Evolutionary conservation across 495 filamentous ascomycete genomes (phyloP).

Genomic region (Gamarada debralockiae): DNA sequence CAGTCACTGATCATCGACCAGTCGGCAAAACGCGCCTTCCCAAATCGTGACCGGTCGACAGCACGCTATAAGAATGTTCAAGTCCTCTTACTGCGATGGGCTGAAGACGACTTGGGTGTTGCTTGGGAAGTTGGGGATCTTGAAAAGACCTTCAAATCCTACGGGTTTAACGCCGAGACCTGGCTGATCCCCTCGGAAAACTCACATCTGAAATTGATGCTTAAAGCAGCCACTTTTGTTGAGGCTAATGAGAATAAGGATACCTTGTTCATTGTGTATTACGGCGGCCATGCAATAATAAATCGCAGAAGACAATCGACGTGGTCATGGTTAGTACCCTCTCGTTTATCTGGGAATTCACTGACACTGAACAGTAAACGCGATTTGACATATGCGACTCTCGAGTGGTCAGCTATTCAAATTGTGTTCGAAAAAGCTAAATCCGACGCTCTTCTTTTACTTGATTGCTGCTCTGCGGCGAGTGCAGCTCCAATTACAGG

Average conservation of each 20-base stretch:
- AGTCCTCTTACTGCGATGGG: slow-evolving; percentile 8
- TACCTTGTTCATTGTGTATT: slow-evolving; percentile 4
- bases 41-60: neutral
- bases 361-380: too few relatives aligned
- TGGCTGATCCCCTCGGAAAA: slow-evolving; percentile 11
- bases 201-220: slow-evolving; percentile 5
- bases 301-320: too few relatives aligned
- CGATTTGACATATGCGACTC: too few relatives aligned
- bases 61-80: slow-evolving; percentile 3
- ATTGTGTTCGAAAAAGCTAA: too few relatives aligned
- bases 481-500: too few relatives aligned
- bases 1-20: too few relatives aligned
- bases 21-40: neutral
- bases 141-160: slow-evolving; percentile 6
- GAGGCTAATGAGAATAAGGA: neutral
- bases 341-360: too few relatives aligned
- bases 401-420: too few relatives aligned
- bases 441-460: too few relatives aligned
- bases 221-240: neutral
- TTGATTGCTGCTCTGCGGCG: too few relatives aligned
- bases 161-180: slow-evolving; percentile 4
- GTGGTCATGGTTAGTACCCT: too few relatives aligned
- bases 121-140: slow-evolving; percentile 5
- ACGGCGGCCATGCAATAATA: too few relatives aligned
- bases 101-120: slow-evolving; percentile 7